phyloP scores from a whole-genome alignment of 2,329 filamentous ascomycete genomes.

The Rhexocercosporidium sp. region DNA sequence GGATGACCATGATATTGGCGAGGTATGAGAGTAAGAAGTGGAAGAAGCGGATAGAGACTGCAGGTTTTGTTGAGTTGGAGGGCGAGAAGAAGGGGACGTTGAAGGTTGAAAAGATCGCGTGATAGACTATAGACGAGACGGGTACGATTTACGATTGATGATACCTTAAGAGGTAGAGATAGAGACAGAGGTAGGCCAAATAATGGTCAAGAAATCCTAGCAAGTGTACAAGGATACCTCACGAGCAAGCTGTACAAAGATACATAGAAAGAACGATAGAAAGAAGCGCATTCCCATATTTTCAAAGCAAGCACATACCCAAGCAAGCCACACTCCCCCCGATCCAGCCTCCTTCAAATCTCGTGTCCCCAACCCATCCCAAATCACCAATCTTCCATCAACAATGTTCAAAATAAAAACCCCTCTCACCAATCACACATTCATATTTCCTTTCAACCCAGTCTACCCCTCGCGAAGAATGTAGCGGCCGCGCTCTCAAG shows the following conservation, averaged over 20 bases:
- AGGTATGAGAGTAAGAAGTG: constrained; percentile 77
- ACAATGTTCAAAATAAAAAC: not conserved
- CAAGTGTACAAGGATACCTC: not conserved
- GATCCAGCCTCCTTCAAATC: not conserved
- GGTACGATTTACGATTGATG: constrained; percentile 1
- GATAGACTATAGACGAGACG: constrained; percentile 2
- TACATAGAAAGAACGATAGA: not conserved
- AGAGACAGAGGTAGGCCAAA: not conserved
- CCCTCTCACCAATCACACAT: not conserved
- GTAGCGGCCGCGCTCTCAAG: not conserved
- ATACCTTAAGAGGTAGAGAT: not conserved
- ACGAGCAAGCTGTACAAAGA: not conserved
- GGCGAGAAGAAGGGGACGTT: constrained; percentile 54
- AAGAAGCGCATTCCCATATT: not conserved
- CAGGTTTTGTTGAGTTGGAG: constrained; percentile 57
- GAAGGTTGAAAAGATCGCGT: constrained; percentile 49
- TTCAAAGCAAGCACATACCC: not conserved
- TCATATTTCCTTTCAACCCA: not conserved
- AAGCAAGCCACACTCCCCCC: not conserved
- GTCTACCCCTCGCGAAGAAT: constrained; percentile 12
- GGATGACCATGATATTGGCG: constrained; percentile 78
- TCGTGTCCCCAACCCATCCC: not conserved
- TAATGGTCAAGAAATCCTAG: not conserved
- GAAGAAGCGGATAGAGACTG: constrained; percentile 72
- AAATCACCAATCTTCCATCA: not conserved